These are phyloP conservation scores for Trichoderma parareesei DNA, from an alignment of 495 filamentous ascomycete genomes.

Conservation along the genomic window DNA sequence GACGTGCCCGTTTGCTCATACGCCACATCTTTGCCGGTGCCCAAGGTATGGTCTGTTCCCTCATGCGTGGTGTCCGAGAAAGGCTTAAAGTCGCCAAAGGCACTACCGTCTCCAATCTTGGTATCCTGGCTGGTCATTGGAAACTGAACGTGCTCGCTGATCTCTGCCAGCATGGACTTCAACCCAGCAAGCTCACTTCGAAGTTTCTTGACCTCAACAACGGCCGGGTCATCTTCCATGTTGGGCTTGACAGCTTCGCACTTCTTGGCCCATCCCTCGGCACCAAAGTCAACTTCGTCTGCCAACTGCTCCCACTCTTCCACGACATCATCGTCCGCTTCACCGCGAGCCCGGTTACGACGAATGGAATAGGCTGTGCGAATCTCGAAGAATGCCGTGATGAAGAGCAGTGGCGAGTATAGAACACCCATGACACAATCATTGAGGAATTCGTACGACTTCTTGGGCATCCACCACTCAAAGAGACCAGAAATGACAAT, in stretches of 20 bases:
- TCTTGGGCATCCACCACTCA: constrained; percentile 84
- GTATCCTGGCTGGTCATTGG: constrained; percentile 13
- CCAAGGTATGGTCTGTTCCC: constrained; percentile 15
- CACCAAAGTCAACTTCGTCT: constrained; percentile 63
- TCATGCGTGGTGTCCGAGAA: background rate
- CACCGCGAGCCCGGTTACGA: constrained; percentile 65
- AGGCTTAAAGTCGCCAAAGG: background rate
- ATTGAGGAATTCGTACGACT: constrained; percentile 68
- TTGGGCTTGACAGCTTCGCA: constrained; percentile 69
- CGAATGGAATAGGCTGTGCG: constrained; percentile 58
- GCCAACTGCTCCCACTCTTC: constrained; percentile 91
- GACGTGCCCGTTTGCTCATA: background rate
- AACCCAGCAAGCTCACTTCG: constrained; percentile 60
- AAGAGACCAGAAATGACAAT: constrained; percentile 70
- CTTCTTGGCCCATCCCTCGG: constrained; percentile 70
- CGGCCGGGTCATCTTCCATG: constrained; percentile 61
- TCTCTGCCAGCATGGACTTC: constrained; percentile 38
- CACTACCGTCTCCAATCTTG: constrained; percentile 8
- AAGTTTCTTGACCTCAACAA: constrained; percentile 59
- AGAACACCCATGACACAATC: constrained; percentile 78
- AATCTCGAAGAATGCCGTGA: constrained; percentile 70
- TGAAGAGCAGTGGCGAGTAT: constrained; percentile 75
- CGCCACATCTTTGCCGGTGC: background rate
- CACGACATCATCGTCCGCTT: constrained; percentile 79
- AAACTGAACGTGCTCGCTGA: constrained; percentile 32